A percentile compares a stretch with the other conserved stretches of the same genome.
Evolutionary conservation across 345 rosid genomes (phyloP).

Genomic region (Murraya paniculata): DNA sequence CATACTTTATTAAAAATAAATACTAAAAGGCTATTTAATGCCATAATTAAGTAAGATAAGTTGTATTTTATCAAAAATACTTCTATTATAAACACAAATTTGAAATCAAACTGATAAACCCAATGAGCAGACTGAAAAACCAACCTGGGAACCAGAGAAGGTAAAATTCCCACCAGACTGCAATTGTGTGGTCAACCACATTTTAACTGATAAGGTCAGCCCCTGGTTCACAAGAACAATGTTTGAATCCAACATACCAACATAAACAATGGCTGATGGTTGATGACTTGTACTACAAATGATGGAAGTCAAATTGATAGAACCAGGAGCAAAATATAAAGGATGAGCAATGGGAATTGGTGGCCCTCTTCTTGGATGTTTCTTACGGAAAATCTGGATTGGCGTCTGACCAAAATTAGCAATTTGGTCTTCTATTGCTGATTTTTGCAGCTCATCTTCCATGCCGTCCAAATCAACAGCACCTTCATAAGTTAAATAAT

Average conservation of each 20-base stretch:
- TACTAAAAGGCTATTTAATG: neutral
- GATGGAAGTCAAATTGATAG: conserved; percentile 80
- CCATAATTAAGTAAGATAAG: neutral
- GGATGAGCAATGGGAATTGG: conserved; percentile 98
- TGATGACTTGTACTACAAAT: conserved; percentile 52
- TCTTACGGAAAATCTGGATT: conserved; percentile 87
- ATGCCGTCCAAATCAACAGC: conserved; percentile 84
- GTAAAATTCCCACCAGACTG: conserved; percentile 95
- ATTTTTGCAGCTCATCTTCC: conserved; percentile 94
- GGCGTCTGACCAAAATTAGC: conserved; percentile 99
- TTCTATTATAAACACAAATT: conserved; percentile 7
- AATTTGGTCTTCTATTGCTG: conserved; percentile 96
- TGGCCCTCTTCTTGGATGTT: conserved; percentile 96
- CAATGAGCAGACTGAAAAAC: conserved; percentile 6
- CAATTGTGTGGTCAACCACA: conserved; percentile 93
- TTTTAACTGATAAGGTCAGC: conserved; percentile 79
- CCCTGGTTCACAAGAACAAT: conserved; percentile 85
- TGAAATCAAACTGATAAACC: conserved; percentile 3
- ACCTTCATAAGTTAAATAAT: conserved; percentile 93
- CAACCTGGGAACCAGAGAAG: conserved; percentile 87
- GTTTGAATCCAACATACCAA: conserved; percentile 69
- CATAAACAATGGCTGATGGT: conserved; percentile 67
- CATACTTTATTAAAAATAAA: neutral
- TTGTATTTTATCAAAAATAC: neutral
- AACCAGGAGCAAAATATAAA: conserved; percentile 81